Conservation (phyloP, 176 grass and related monocot genomes). For the Pharus latifolius region DNA sequence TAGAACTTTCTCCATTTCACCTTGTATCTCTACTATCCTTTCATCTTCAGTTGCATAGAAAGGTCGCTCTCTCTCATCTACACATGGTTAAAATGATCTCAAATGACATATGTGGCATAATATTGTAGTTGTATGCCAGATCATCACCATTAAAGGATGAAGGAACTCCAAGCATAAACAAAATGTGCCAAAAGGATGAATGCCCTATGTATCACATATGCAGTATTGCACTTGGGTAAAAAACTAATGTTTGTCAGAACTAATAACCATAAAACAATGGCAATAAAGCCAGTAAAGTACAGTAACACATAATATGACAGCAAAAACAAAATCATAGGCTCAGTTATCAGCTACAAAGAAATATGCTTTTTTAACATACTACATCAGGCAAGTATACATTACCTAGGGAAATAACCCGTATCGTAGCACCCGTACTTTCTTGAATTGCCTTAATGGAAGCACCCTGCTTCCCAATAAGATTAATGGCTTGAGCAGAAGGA, state of each 20-base stretch:
- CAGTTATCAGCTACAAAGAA: not conserved
- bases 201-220: not conserved
- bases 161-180: too few species aligned
- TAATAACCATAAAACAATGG: not conserved
- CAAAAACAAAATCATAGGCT: too few species aligned
- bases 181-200: too few species aligned
- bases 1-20: constrained; percentile 75
- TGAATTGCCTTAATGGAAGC: constrained; percentile 85
- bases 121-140: too few species aligned
- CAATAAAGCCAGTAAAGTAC: not conserved
- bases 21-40: constrained; percentile 97
- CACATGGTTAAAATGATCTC: constrained; percentile 21
- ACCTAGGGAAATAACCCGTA: constrained; percentile 73
- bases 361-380: constrained; percentile 3
- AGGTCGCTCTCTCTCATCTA: constrained; percentile 58
- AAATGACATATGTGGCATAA: too few species aligned
- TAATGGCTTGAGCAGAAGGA: constrained; percentile 78
- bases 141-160: too few species aligned
- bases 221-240: not conserved
- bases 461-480: constrained; percentile 98
- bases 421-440: constrained; percentile 51
- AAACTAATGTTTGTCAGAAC: not conserved
- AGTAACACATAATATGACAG: not conserved
- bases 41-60: constrained; percentile 80
- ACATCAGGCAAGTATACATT: constrained; percentile 20